A percentile compares a stretch with the other conserved stretches of the same genome.
Conservation (phyloP, 495 filamentous ascomycete genomes). For the Podospora australis region DNA sequence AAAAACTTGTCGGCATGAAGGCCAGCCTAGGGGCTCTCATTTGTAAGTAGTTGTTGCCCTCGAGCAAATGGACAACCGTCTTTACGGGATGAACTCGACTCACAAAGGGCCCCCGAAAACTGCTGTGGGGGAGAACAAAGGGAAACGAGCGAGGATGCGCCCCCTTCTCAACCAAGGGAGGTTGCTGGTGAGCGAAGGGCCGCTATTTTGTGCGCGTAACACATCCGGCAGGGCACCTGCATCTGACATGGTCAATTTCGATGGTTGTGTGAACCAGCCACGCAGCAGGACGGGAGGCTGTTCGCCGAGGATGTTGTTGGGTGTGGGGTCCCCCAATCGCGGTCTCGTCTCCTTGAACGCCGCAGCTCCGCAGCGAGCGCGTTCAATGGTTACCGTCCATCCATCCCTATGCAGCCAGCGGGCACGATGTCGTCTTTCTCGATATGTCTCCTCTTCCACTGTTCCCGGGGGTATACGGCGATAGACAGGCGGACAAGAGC, state of each 20-base stretch:
- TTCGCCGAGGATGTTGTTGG: constrained; percentile 17
- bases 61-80: too few species aligned
- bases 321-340: constrained; percentile 19
- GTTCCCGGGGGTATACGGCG: neutral
- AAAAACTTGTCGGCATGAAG: too few species aligned
- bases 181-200: constrained; percentile 6
- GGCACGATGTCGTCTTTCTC: too few species aligned
- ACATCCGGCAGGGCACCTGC: constrained; percentile 30
- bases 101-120: too few species aligned
- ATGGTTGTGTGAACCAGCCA: constrained; percentile 17
- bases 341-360: constrained; percentile 7
- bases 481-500: neutral
- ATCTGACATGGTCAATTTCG: constrained; percentile 18
- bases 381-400: too few species aligned
- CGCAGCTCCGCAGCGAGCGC: constrained; percentile 3
- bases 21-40: too few species aligned
- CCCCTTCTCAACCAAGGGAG: neutral
- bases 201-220: constrained; percentile 27
- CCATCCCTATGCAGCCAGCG: too few species aligned
- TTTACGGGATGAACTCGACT: too few species aligned
- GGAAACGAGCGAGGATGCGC: neutral
- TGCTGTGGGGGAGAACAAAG: too few species aligned
- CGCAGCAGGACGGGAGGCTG: constrained; percentile 19
- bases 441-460: constrained; percentile 10
- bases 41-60: too few species aligned